Evolutionary conservation across 2,329 filamentous ascomycete species (phyloP).

Genomic region (Claviceps arundinis): DNA sequence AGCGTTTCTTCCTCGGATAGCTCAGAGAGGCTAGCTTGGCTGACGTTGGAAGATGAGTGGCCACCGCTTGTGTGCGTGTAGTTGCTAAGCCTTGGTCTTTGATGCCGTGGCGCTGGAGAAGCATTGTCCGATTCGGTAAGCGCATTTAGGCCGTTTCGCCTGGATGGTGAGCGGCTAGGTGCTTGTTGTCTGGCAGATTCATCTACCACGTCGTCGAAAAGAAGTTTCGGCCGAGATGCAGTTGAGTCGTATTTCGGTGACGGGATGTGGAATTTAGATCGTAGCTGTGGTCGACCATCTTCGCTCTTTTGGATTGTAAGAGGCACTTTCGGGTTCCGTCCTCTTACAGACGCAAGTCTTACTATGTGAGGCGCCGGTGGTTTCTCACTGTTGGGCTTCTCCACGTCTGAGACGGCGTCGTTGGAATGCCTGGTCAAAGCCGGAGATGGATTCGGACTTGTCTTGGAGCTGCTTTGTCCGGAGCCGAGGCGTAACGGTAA

Average conservation of each 20-base stretch:
- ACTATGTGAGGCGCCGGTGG: conserved; percentile 2
- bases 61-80: not conserved
- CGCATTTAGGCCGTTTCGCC: not conserved
- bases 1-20: conserved; percentile 4
- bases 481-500: conserved; percentile 27
- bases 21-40: not conserved
- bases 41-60: not conserved
- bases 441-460: conserved; percentile 43
- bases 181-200: not conserved
- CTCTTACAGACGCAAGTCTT: conserved; percentile 2
- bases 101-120: not conserved
- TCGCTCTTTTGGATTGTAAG: not conserved
- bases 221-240: conserved; percentile 1
- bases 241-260: conserved; percentile 1
- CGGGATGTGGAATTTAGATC: conserved; percentile 6
- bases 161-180: not conserved
- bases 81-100: not conserved
- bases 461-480: conserved; percentile 20
- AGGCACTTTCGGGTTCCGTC: not conserved
- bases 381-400: not conserved
- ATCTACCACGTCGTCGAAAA: not conserved
- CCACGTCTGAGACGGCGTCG: conserved; percentile 18
- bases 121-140: not conserved
- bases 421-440: conserved; percentile 32
- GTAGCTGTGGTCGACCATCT: conserved; percentile 1